Evolutionary conservation across 495 filamentous ascomycete species (phyloP).

Genomic region (Bryoglossum gracile): DNA sequence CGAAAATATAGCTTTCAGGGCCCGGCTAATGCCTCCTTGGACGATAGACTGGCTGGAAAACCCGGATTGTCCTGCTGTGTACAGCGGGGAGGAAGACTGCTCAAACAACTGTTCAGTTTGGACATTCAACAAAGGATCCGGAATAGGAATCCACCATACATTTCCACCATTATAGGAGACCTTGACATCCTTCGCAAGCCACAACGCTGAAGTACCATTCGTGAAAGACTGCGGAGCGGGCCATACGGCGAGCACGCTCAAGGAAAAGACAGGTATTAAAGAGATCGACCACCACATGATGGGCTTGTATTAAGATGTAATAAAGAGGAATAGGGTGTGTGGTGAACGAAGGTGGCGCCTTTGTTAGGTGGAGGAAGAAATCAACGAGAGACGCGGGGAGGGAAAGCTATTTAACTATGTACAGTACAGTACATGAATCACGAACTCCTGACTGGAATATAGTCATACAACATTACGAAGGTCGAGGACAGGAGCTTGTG

Average conservation of each 20-base stretch:
- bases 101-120: constrained; percentile 35
- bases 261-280: constrained; percentile 8
- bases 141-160: constrained; percentile 36
- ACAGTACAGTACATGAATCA: no score
- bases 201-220: constrained; percentile 47
- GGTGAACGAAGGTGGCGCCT: no score
- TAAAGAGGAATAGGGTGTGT: no score
- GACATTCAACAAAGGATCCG: constrained; percentile 25
- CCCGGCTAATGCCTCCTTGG: constrained; percentile 39
- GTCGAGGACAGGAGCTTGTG: no score
- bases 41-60: constrained; percentile 42
- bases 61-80: constrained; percentile 20
- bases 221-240: constrained; percentile 46
- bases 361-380: not conserved
- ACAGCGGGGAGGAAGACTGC: constrained; percentile 30
- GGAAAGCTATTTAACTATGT: no score
- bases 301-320: no score
- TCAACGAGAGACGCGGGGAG: not conserved
- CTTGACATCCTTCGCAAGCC: constrained; percentile 43
- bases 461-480: no score
- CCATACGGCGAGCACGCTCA: constrained; percentile 44
- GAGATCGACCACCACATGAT: constrained; percentile 13
- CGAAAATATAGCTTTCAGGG: constrained; percentile 46
- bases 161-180: constrained; percentile 49
- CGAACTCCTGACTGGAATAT: no score